phyloP scores from a whole-genome alignment of 345 rosid genomes.

The Gossypium australe region DNA sequence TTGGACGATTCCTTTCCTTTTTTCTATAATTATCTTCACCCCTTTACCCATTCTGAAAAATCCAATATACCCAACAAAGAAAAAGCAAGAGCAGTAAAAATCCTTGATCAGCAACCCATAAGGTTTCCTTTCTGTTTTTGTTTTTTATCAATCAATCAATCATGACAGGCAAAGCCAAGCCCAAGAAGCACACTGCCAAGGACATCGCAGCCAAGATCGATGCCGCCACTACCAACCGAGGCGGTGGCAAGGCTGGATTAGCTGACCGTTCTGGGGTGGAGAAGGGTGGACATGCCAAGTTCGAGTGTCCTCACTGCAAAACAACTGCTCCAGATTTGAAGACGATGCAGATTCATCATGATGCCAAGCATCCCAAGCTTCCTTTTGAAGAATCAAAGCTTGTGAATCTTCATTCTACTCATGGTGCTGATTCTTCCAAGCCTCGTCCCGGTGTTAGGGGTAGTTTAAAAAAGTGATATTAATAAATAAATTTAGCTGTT shows the following conservation, averaged over 20 bases:
- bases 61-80: not conserved
- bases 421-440: slow-evolving; percentile 25
- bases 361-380: slow-evolving; percentile 76
- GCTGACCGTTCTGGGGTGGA: slow-evolving; percentile 59
- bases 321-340: slow-evolving; percentile 66
- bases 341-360: slow-evolving; percentile 93
- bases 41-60: not conserved
- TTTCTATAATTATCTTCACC: not conserved
- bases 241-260: slow-evolving; percentile 86
- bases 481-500: not conserved
- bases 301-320: slow-evolving; percentile 92
- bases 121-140: not conserved
- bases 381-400: slow-evolving; percentile 64
- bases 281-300: slow-evolving; percentile 92
- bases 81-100: not conserved
- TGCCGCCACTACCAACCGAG: slow-evolving; percentile 85
- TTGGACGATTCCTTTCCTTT: no score
- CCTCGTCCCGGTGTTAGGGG: slow-evolving; percentile 50
- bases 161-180: slow-evolving; percentile 96
- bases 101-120: not conserved
- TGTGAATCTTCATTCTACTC: slow-evolving; percentile 49
- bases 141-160: not conserved
- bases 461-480: slow-evolving; percentile 44
- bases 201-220: slow-evolving; percentile 74
- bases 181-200: slow-evolving; percentile 98